Base-by-base conservation (phyloP, 2,329 filamentous ascomycete genomes). In the Clarireedia sp. region DNA sequence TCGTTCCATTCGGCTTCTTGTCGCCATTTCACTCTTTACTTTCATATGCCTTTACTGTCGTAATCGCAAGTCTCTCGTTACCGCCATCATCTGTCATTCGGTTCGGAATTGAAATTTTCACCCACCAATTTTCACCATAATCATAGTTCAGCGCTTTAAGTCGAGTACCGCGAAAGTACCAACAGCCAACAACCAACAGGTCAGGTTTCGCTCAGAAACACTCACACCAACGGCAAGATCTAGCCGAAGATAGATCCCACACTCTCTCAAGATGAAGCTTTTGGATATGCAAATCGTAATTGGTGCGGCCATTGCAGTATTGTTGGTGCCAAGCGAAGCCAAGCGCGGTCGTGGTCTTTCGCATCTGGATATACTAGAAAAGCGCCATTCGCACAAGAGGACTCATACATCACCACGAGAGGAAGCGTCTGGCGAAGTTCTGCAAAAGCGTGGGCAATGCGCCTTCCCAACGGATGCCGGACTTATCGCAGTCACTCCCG, bases 401-500 rank as follows among this genome's bases (percentile, higher is more conserved):
- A 2, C 58, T 40, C 62, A 64, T 47, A 46, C 62, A 44, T 67
- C 64, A 36, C 62, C 64, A 38, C 51, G 59, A 19, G 63, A 53
- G 3, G 60, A 64, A 44, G 47, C 41, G 3, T 57, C 59, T 14
- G 61, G 60, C 29, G 53, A 55, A 7, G 55, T 44, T 17, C 41
- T 68, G 55, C 52, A 63, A 52, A 66, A 66, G 59, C 65, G 67
- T 48, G 56, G 57, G 36, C 71, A 75, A 55, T 91, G 88, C 71
- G 66, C 75, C 54, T 87, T 91, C 64, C 87, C 88, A 10, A 73
- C 75, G 36, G 76, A 86, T 65, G 77, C 80, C 29, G 85, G 86
- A 52, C 72, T 91, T 65, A 80, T 90, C 45, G 69, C 80, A 14
- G 77, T 92, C 51, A 87, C 86, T 9, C 86, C 86, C 4, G 74